These are phyloP conservation scores for Amphichorda felina DNA, from an alignment of 2,329 filamentous ascomycete species.

Conservation along the genomic window DNA sequence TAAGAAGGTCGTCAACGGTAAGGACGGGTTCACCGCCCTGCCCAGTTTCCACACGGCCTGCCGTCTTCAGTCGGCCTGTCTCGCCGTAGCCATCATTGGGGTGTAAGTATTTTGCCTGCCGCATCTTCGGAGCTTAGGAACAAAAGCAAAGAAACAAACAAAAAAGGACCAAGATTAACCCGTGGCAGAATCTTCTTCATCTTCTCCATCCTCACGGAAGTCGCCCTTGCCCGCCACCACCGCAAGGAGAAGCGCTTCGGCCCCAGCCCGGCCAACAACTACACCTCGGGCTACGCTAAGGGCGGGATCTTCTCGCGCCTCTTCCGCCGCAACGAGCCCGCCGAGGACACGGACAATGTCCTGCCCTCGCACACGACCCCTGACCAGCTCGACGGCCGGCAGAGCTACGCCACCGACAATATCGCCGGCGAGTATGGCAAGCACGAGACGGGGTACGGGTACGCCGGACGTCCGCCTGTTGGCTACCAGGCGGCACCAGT, in stretches of 20 bases:
- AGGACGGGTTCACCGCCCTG: slow-evolving; percentile 32
- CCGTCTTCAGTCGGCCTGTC: slow-evolving; percentile 61
- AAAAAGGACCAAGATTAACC: neutral
- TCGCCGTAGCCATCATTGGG: slow-evolving; percentile 68
- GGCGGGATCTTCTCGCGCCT: slow-evolving; percentile 14
- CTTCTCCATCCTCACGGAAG: slow-evolving; percentile 56
- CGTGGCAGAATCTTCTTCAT: slow-evolving; percentile 58
- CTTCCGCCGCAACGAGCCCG: slow-evolving; percentile 15
- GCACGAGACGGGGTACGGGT: slow-evolving; percentile 6
- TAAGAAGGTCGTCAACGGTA: slow-evolving; percentile 32
- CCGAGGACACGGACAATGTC: slow-evolving; percentile 14
- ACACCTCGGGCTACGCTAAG: slow-evolving; percentile 42
- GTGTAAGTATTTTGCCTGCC: slow-evolving; percentile 36
- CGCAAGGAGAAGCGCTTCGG: slow-evolving; percentile 64
- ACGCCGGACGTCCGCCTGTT: neutral
- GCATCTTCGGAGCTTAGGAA: too few relatives aligned
- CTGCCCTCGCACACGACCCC: slow-evolving; percentile 28
- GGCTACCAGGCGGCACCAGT: neutral
- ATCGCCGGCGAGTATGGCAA: slow-evolving; percentile 12
- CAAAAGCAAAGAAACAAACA: too few relatives aligned
- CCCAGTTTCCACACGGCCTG: slow-evolving; percentile 47
- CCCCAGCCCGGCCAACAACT: slow-evolving; percentile 34
- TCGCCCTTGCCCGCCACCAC: slow-evolving; percentile 58
- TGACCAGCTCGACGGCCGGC: slow-evolving; percentile 23
- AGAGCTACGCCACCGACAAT: slow-evolving; percentile 27